Conservation (phyloP, 108 stramenopile species). For the Licmophora abbreviata region DNA sequence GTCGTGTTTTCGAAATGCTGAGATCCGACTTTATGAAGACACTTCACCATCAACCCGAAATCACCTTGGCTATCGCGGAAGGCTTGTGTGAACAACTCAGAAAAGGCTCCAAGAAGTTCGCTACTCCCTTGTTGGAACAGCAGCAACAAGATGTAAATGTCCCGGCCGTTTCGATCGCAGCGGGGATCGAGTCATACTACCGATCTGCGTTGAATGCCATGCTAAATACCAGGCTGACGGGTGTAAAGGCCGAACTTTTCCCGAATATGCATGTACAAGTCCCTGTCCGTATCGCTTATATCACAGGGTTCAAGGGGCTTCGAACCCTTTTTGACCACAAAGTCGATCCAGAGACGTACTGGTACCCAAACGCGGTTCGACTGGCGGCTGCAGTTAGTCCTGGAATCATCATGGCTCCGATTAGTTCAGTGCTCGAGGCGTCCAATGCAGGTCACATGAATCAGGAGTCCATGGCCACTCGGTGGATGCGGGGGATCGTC, state of each 20-base stretch:
- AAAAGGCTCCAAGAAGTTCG: constrained; percentile 21
- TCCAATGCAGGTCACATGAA: constrained; percentile 72
- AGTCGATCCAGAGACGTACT: constrained; percentile 24
- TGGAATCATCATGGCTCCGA: constrained; percentile 70
- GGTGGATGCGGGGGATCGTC: constrained; percentile 54
- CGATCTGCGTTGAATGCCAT: constrained; percentile 51
- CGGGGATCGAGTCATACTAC: constrained; percentile 78
- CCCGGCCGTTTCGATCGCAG: constrained; percentile 57
- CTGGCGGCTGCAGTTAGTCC: constrained; percentile 41
- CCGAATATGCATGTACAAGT: constrained; percentile 80
- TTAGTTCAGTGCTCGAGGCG: constrained; percentile 61
- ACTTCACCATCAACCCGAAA: constrained; percentile 22
- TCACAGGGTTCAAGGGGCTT: constrained; percentile 60
- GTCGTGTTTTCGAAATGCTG: constrained; percentile 34
- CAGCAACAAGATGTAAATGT: constrained; percentile 30
- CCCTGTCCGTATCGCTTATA: constrained; percentile 64
- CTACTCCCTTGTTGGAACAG: constrained; percentile 41
- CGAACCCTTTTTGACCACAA: constrained; percentile 31
- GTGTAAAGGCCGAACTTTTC: constrained; percentile 38
- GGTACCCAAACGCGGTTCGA: constrained; percentile 23
- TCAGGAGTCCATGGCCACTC: constrained; percentile 39
- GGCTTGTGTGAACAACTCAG: constrained; percentile 27
- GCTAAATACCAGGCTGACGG: constrained; percentile 55
- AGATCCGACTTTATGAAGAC: constrained; percentile 17
- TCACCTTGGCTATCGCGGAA: constrained; percentile 20